A percentile compares a stretch with the other conserved stretches of the same genome.
phyloP scores from a whole-genome alignment of 73 alveolate species.

The Paramecium octaurelia region DNA sequence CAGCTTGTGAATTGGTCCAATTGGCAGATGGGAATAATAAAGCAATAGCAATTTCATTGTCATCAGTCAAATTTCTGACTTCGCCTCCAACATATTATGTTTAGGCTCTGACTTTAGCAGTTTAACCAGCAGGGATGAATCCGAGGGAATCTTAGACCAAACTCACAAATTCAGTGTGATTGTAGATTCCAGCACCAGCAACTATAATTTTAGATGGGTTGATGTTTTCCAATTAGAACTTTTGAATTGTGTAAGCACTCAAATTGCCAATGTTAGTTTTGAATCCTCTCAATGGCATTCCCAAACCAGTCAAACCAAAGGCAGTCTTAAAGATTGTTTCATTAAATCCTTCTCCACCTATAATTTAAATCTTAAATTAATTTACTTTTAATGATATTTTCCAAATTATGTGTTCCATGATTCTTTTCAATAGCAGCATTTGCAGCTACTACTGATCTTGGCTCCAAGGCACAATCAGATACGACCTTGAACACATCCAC shows the following conservation, averaged over 20 bases:
- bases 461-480: constrained; percentile 78
- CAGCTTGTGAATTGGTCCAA: constrained; percentile 36
- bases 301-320: constrained; percentile 54
- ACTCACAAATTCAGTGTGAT: constrained; percentile 57
- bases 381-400: neutral
- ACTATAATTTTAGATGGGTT: constrained; percentile 55
- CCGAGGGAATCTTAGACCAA: constrained; percentile 46
- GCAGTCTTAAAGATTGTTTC: constrained; percentile 63
- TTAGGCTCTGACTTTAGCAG: constrained; percentile 7
- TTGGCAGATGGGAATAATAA: constrained; percentile 56
- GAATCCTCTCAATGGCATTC: constrained; percentile 60
- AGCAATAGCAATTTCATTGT: constrained; percentile 55
- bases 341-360: constrained; percentile 59
- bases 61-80: constrained; percentile 65
- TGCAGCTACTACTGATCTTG: constrained; percentile 66
- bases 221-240: constrained; percentile 55
- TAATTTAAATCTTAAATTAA: neutral
- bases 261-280: constrained; percentile 52
- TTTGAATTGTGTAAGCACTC: constrained; percentile 53
- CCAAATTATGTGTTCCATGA: constrained; percentile 53
- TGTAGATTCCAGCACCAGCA: constrained; percentile 57
- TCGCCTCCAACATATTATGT: constrained; percentile 65
- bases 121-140: constrained; percentile 32
- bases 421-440: constrained; percentile 51
- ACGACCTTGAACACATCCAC: constrained; percentile 75